Evolutionary conservation across 2,329 filamentous ascomycete genomes (phyloP), one percentile per base, ranked within the genome.

Genomic region (Diaporthe humulicola): DNA sequence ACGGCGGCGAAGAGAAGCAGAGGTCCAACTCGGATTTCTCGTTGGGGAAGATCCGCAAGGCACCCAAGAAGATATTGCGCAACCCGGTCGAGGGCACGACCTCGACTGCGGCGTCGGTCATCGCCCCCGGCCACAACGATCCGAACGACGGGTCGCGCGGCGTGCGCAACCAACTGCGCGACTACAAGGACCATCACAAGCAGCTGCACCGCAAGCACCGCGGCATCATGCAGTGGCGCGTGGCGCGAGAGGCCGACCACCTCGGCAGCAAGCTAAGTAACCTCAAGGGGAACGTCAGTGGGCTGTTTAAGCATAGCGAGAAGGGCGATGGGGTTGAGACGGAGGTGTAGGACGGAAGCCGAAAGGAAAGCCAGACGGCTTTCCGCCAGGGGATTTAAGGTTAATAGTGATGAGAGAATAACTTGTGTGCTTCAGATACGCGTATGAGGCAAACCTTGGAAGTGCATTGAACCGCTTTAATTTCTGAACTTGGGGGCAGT

Each of bases 221-320:
- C 30, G 93, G 93, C 0, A 80, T 93, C 54, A 95, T 95, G 93
- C 93, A 95, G 83, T 95, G 92, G 91, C 84, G 87, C n/a, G 85
- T 84, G 19, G 85, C 85, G n/a, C 85, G 86, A 81, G 88, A 79
- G 88, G 82, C 85, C 75, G 86, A 88, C 78, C 84, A 88, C 87
- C 28, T 86, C 86, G 81, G 90, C 83, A 71, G 83, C 74, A 89
- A 92, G 78, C 77, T 87, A 14, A 85, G 84, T 45, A 89, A 88
- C 82, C 86, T 92, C 74, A 90, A 90, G 79, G 89, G 91, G 52
- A 90, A 90, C 73, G 87, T 90, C 1, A 86, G 88, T 75, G 83
- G 87, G 38, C 84, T 89, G 5, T 91, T 94, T 77, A 86, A 90
- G 67, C 91, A 93, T 80, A 83, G 87, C 70, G 88, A 90, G 25